Conservation (phyloP, 1,284 basidiomycete genomes). For the Xerocomus minutiporus region DNA sequence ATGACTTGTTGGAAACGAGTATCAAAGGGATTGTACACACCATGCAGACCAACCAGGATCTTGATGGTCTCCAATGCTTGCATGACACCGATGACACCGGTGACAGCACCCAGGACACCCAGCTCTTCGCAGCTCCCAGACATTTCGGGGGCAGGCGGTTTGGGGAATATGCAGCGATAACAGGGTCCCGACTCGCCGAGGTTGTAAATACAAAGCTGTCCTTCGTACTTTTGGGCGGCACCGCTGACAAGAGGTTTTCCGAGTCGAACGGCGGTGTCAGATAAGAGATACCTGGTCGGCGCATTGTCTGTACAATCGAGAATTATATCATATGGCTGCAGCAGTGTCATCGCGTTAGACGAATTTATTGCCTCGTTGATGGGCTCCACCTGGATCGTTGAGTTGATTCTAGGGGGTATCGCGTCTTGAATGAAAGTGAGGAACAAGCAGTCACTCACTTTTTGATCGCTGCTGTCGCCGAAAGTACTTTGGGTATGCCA, state of each 20-base stretch:
- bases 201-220: conserved; percentile 85
- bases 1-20: conserved; percentile 3
- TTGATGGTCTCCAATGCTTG: conserved; percentile 92
- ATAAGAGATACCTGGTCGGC: conserved; percentile 88
- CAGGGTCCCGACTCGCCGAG: conserved; percentile 73
- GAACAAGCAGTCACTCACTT: conserved; percentile 42
- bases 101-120: conserved; percentile 87
- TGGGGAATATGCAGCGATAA: conserved; percentile 92
- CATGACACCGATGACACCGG: conserved; percentile 86
- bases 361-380: conserved; percentile 52
- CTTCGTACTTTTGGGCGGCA: conserved; percentile 89
- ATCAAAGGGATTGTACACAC: conserved; percentile 39
- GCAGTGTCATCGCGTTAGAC: conserved; percentile 57
- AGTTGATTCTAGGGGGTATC: conserved; percentile 59
- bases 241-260: conserved; percentile 84
- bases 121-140: conserved; percentile 84
- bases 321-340: conserved; percentile 69
- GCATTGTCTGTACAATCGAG: conserved; percentile 97
- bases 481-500: conserved; percentile 82
- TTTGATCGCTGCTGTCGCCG: conserved; percentile 65
- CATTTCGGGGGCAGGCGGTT: conserved; percentile 57
- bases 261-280: conserved; percentile 80
- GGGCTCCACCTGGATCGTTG: conserved; percentile 52
- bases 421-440: neutral
- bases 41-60: conserved; percentile 68